Base-by-base conservation (phyloP, 441 rosid genomes). In the Populus trichocarpa region DNA sequence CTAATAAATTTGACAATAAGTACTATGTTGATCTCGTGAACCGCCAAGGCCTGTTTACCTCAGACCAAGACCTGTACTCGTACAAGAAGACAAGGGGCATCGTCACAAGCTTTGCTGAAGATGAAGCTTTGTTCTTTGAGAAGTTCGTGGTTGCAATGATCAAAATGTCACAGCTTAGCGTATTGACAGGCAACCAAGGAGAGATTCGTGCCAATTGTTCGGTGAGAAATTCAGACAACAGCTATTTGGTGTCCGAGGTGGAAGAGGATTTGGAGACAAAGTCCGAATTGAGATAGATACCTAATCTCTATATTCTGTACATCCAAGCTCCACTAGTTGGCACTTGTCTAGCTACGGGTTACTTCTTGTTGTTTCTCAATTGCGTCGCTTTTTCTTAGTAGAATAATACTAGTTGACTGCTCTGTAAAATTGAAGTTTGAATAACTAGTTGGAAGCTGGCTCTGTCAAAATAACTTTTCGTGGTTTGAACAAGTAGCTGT, bases 11-110 rank as follows among this genome's bases (percentile, higher is more conserved):
- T 63, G 99, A 93, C 80, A 95, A 95, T 80, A 90, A 92, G 85
- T 95, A 93, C 82, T 95, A 81, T 40, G 92, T 93, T 0, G 85
- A 93, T 75, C 86, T 95, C 75, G 87, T 90, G 94, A 93, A 92
- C 81, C 89, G 97, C 13, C 90, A 90, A 71, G 99, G 98, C 1
- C 74, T 93, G 35, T 92, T 95, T 82, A 91, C 95, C 0, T 95
- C 98, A 0, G 99, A 93, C 85, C 99, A 93, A 63, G 98, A 93
- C 50, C 65, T 95, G 75, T 95, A 89, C 84, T 79, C 82, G 6
- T 86, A 93, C 65, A 72, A 66, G 35, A 81, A 87, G 75, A 95
- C 98, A 1, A 87, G 87, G 83, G 80, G 64, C 18, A 87, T 91
- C 1, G 99, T 93, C 12, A 86, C 78, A 3, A 86, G 89, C 80